Percentiles rank a stretch among this genome's conserved stretches.
Evolutionary conservation across 768 basidiomycete species (phyloP).

Genomic region (Plicaturopsis crispa): DNA sequence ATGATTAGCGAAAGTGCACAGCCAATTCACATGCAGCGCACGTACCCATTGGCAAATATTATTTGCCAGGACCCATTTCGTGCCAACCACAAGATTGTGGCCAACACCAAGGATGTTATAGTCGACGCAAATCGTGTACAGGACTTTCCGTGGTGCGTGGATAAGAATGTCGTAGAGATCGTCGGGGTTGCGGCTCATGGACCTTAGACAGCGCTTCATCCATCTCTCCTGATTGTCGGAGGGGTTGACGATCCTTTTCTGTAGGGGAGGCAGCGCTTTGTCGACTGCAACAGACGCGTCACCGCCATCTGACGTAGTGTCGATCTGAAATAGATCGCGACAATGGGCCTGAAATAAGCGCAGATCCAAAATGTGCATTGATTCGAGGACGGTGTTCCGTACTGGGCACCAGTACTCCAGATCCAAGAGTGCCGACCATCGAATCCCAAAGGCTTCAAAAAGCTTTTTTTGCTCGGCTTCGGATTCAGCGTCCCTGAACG

Average conservation of each 20-base stretch:
- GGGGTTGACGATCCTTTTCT: too few species aligned
- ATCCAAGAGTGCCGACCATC: conserved; percentile 21
- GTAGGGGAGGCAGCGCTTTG: too few species aligned
- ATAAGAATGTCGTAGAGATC: too few species aligned
- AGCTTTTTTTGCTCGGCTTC: conserved; percentile 7
- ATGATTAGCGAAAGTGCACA: too few species aligned
- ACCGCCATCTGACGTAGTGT: conserved; percentile 10
- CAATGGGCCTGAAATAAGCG: conserved; percentile 15
- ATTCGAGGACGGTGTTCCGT: conserved; percentile 15
- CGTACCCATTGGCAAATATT: conserved; percentile 18
- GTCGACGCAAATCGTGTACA: conserved; percentile 17
- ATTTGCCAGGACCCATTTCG: conserved; percentile 14
- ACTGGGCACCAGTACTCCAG: conserved; percentile 24
- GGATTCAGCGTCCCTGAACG: conserved; percentile 14
- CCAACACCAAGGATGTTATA: conserved; percentile 10
- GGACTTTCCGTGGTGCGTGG: too few species aligned
- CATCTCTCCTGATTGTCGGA: too few species aligned
- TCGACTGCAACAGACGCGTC: conserved; percentile 7
- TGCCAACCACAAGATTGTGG: conserved; percentile 13
- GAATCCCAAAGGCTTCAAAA: conserved; percentile 16
- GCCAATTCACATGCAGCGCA: too few species aligned
- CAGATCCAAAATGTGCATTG: conserved; percentile 23
- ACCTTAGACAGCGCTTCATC: too few species aligned
- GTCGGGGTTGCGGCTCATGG: too few species aligned
- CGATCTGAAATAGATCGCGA: conserved; percentile 15